A percentile compares a stretch with the other conserved stretches of the same genome.
These are phyloP conservation scores for Auricularia sp. DNA, from an alignment of 768 basidiomycete genomes.

Conservation along the genomic window DNA sequence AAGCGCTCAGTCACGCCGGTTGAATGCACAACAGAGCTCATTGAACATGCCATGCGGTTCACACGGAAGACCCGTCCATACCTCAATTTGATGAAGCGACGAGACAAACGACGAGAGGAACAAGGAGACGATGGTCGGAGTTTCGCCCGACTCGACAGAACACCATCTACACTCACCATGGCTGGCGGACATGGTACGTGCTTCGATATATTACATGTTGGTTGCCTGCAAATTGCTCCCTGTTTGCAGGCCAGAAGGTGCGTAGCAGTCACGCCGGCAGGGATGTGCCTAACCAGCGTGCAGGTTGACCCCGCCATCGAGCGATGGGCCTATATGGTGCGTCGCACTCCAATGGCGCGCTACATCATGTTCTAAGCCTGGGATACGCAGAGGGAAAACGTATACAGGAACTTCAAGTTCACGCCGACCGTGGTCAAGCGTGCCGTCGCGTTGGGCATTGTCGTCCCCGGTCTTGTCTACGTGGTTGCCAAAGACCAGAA, in stretches of 20 bases:
- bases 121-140: no score
- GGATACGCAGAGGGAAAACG: constrained; percentile 59
- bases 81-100: no score
- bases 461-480: constrained; percentile 50
- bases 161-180: constrained; percentile 31
- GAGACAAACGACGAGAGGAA: no score
- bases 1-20: no score
- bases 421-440: constrained; percentile 57
- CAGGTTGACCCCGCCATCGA: constrained; percentile 47
- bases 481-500: constrained; percentile 23
- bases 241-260: constrained; percentile 3
- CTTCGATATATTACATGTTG: constrained; percentile 7
- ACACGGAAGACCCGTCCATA: no score
- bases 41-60: no score
- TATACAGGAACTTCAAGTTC: constrained; percentile 77
- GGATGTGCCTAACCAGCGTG: constrained; percentile 21
- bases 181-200: constrained; percentile 53
- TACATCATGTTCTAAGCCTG: no score
- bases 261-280: neutral
- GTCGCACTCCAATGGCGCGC: neutral
- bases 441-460: constrained; percentile 48
- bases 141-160: constrained; percentile 9
- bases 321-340: constrained; percentile 54
- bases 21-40: no score
- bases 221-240: neutral